Conservation (phyloP, 345 rosid genomes). For the Aquilaria sinensis region DNA sequence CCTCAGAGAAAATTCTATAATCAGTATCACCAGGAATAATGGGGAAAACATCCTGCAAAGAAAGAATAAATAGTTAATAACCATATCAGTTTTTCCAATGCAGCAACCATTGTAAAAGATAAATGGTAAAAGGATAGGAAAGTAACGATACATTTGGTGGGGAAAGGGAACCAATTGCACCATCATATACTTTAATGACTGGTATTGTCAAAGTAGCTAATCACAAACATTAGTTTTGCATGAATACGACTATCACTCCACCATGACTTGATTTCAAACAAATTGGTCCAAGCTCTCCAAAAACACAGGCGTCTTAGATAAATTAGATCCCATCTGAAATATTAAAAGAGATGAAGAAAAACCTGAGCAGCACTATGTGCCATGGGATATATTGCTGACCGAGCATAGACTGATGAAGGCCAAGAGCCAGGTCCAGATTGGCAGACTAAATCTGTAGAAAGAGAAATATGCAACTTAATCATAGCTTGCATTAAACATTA, state of each 20-base stretch:
- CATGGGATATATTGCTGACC: constrained; percentile 87
- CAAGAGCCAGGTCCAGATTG: constrained; percentile 97
- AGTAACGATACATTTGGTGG: not conserved
- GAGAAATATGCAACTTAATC: constrained; percentile 11
- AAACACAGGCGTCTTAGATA: constrained; percentile 9
- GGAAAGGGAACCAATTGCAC: not conserved
- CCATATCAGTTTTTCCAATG: not conserved
- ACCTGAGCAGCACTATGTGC: constrained; percentile 99
- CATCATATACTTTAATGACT: too few relatives aligned
- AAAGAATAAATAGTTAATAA: constrained; percentile 4
- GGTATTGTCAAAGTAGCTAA: too few relatives aligned
- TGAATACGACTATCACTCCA: too few relatives aligned
- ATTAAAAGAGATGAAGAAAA: constrained; percentile 15
- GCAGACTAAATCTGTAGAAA: constrained; percentile 78
- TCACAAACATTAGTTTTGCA: too few relatives aligned
- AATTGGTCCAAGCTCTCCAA: not conserved
- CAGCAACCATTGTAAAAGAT: not conserved
- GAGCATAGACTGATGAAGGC: constrained; percentile 81
- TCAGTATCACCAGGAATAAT: constrained; percentile 94
- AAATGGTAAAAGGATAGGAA: not conserved
- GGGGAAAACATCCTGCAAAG: constrained; percentile 80
- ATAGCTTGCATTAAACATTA: not conserved
- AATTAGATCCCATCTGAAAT: constrained; percentile 9
- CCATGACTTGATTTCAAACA: not conserved
- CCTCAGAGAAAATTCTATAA: constrained; percentile 88